A percentile compares a stretch with the other conserved stretches of the same genome.
Evolutionary conservation across 2,329 filamentous ascomycete species (phyloP).

Genomic region (Fusarium sororula): DNA sequence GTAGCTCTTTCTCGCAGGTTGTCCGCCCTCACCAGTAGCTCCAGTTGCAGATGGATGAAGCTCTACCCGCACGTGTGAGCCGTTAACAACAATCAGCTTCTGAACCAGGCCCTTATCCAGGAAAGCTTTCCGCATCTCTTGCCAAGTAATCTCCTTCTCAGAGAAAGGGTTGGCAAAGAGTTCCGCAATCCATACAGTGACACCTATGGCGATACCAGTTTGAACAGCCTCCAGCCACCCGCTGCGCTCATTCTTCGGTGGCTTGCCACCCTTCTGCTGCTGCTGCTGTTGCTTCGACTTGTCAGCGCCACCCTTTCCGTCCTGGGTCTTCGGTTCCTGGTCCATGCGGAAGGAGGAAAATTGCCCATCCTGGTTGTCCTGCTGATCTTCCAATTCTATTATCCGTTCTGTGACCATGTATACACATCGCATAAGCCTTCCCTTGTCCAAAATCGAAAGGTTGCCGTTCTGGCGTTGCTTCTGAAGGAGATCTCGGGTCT

Average conservation of each 20-base stretch:
- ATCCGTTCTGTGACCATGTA: constrained; percentile 50
- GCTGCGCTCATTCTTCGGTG: constrained; percentile 47
- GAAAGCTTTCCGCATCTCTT: constrained; percentile 93
- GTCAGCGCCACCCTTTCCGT: constrained; percentile 31
- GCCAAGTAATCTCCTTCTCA: constrained; percentile 89
- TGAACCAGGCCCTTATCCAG: constrained; percentile 95
- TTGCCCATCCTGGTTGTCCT: constrained; percentile 29
- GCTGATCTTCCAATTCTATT: constrained; percentile 42
- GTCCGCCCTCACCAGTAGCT: constrained; percentile 42
- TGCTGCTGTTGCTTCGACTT: constrained; percentile 39
- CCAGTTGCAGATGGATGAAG: constrained; percentile 74
- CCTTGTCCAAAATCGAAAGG: constrained; percentile 51
- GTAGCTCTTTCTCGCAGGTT: constrained; percentile 59
- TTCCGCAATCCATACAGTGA: constrained; percentile 64
- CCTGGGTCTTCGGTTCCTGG: constrained; percentile 35
- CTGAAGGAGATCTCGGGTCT: constrained; percentile 67
- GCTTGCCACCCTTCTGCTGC: constrained; percentile 48
- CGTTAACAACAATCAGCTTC: constrained; percentile 84
- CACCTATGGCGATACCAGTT: constrained; percentile 53
- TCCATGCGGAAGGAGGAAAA: constrained; percentile 36
- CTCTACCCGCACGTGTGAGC: constrained; percentile 77
- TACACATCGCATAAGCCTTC: constrained; percentile 49
- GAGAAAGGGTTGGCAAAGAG: constrained; percentile 53
- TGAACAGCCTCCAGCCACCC: constrained; percentile 49
- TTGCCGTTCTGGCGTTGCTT: constrained; percentile 69